Evolutionary conservation across 1,284 basidiomycete species (phyloP).

Genomic region (Papiliotrema nemorosa): DNA sequence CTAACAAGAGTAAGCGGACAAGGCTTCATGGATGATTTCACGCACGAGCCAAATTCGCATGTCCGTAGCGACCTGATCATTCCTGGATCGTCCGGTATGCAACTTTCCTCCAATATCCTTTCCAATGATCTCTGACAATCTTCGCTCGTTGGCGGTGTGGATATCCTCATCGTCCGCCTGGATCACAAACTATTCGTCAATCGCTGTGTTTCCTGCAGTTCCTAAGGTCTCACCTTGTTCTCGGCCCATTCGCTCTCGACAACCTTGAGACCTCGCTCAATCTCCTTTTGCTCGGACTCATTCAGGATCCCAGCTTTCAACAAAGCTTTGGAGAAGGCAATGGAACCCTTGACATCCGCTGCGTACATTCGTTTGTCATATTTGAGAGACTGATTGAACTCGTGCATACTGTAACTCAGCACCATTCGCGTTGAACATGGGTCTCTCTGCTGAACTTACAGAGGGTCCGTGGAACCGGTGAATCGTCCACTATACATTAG

Average conservation of each 20-base stretch:
- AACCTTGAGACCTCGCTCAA: conserved; percentile 69
- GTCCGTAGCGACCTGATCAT: conserved; percentile 97
- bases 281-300: conserved; percentile 66
- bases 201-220: background rate
- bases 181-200: conserved; percentile 59
- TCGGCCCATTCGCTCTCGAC: conserved; percentile 83
- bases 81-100: conserved; percentile 92
- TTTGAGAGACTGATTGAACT: conserved; percentile 89
- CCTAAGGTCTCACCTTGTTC: conserved; percentile 55
- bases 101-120: conserved; percentile 79
- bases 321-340: conserved; percentile 89
- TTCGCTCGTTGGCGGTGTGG: conserved; percentile 97
- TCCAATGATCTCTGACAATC: conserved; percentile 89
- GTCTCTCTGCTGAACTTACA: conserved; percentile 57
- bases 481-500: conserved; percentile 60
- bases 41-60: conserved; percentile 84
- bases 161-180: conserved; percentile 93
- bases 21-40: background rate
- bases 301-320: conserved; percentile 75
- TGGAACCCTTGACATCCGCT: conserved; percentile 88
- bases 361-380: conserved; percentile 94
- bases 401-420: conserved; percentile 69
- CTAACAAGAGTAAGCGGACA: conserved; percentile 10
- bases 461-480: conserved; percentile 79
- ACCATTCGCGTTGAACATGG: background rate